Conservation (phyloP, 257 asterid genomes). For the Solanum piurae region DNA sequence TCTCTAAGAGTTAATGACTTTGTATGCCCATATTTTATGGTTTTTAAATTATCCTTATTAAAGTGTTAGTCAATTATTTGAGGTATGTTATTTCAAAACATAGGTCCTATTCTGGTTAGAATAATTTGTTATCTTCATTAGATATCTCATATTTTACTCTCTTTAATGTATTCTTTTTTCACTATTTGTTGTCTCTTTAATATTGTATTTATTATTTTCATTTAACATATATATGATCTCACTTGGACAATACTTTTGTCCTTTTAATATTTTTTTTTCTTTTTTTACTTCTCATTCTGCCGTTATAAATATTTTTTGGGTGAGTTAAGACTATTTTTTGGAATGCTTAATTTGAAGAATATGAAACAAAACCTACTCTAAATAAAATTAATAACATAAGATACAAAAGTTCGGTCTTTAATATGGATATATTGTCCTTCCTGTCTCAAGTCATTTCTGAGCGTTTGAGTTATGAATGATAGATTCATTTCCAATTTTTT, state of each 20-base stretch:
- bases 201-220: background rate
- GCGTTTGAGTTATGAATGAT: too few relatives aligned
- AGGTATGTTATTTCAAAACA: background rate
- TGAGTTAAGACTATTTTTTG: too few relatives aligned
- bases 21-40: background rate
- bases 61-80: background rate
- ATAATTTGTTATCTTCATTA: background rate
- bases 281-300: too few relatives aligned
- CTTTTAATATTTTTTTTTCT: background rate
- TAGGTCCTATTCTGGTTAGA: background rate
- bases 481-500: too few relatives aligned
- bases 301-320: too few relatives aligned
- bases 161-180: background rate
- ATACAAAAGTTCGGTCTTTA: too few relatives aligned
- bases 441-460: too few relatives aligned
- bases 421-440: too few relatives aligned
- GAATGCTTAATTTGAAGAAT: too few relatives aligned
- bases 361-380: too few relatives aligned
- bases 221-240: background rate
- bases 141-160: background rate
- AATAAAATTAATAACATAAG: too few relatives aligned
- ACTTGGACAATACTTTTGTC: background rate
- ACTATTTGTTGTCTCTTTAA: background rate
- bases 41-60: background rate
- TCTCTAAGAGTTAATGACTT: background rate